phyloP scores from a whole-genome alignment of 2,329 filamentous ascomycete species.

The Didymellaceae sp. region DNA sequence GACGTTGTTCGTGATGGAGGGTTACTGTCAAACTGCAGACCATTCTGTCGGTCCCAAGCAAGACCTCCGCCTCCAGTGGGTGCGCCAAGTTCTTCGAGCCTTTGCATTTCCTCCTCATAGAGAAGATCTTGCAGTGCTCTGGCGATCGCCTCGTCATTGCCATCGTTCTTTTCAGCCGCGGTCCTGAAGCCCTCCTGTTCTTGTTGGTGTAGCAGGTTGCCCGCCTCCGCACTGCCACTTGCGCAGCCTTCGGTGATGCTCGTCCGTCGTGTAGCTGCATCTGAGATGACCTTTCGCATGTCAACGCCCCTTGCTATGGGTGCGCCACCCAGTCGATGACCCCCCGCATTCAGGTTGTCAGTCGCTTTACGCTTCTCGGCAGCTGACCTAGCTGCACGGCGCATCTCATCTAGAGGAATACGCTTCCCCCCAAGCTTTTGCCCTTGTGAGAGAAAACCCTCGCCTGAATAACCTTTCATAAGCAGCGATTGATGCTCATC shows the following conservation, averaged over 20 bases:
- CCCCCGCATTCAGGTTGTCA: conserved; percentile 70
- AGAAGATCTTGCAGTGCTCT: conserved; percentile 86
- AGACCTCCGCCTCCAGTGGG: conserved; percentile 44
- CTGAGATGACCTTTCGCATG: conserved; percentile 74
- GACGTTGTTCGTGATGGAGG: conserved; percentile 51
- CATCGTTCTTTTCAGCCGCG: conserved; percentile 84
- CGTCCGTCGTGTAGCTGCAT: conserved; percentile 70
- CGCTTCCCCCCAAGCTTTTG: conserved; percentile 69
- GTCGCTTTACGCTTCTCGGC: conserved; percentile 72
- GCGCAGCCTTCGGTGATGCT: conserved; percentile 76
- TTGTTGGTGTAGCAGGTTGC: conserved; percentile 71
- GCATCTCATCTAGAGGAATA: conserved; percentile 72
- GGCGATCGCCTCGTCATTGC: conserved; percentile 85
- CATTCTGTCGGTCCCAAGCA: conserved; percentile 46
- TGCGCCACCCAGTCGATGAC: conserved; percentile 74
- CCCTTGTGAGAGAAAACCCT: conserved; percentile 82
- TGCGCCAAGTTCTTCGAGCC: conserved; percentile 57
- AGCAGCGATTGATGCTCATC: conserved; percentile 81
- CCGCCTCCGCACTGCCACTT: conserved; percentile 70
- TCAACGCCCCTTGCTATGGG: conserved; percentile 65
- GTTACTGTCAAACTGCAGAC: conserved; percentile 54
- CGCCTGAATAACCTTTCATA: conserved; percentile 86
- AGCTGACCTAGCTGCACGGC: conserved; percentile 73
- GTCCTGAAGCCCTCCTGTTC: conserved; percentile 77
- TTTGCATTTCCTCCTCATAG: conserved; percentile 72